Percentiles rank a stretch among this genome's conserved stretches.
These are phyloP conservation scores for Fusarium sp. DNA, from an alignment of 2,329 filamentous ascomycete genomes.

Conservation along the genomic window DNA sequence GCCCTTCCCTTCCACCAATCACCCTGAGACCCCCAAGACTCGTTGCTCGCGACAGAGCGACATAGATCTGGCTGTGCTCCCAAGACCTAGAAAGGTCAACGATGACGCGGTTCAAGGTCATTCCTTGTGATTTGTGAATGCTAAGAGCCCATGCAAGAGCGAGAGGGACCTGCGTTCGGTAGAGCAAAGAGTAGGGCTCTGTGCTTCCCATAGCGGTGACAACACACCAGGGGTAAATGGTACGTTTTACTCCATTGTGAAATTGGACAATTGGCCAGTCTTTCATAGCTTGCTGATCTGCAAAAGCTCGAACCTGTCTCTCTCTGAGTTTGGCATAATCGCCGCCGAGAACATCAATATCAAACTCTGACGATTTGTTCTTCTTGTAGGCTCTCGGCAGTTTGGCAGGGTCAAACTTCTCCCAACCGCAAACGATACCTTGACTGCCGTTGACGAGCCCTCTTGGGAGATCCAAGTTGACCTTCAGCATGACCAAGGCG, in stretches of 20 bases:
- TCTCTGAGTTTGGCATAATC: constrained; percentile 1
- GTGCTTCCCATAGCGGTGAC: constrained; percentile 63
- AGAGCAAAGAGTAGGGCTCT: constrained; percentile 63
- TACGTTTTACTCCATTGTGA: constrained; percentile 59
- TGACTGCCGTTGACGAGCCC: constrained; percentile 49
- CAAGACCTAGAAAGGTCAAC: constrained; percentile 69
- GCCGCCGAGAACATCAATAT: neutral
- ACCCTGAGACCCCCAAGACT: constrained; percentile 40
- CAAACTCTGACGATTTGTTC: accelerated
- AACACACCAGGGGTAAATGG: constrained; percentile 67
- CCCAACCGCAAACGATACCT: constrained; percentile 45
- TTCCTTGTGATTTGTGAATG: constrained; percentile 74
- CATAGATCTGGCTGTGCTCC: constrained; percentile 72
- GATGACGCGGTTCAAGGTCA: constrained; percentile 71
- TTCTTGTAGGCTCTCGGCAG: neutral
- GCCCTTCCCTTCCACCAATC: neutral
- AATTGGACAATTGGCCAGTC: constrained; percentile 61
- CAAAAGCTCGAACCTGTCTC: neutral
- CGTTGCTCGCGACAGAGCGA: constrained; percentile 53
- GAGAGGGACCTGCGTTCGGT: constrained; percentile 74
- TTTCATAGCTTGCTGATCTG: accelerated
- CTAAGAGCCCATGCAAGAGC: constrained; percentile 74
- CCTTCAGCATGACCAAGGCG: constrained; percentile 46
- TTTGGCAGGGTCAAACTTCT: neutral
- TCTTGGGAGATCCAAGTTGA: constrained; percentile 33